Base-by-base conservation (phyloP, 78 protist genomes). In the Capsaspora owczarzaki region DNA sequence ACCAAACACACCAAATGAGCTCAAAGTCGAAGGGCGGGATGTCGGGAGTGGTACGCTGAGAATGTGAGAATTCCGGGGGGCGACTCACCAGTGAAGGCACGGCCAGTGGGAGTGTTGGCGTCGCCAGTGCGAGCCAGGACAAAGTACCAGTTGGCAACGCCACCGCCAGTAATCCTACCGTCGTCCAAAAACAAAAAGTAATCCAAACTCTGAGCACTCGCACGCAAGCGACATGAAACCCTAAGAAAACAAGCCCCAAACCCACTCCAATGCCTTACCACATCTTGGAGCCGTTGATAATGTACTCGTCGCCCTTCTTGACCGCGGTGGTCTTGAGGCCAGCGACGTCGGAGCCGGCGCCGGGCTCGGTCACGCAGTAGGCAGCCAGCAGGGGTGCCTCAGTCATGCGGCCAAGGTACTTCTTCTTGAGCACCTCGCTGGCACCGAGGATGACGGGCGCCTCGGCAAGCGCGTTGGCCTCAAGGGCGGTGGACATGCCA, bases 281-380 rank as follows among this genome's bases (percentile, higher is more conserved):
- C 79, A 82, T 86, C 81, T 89, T 86, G 71, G 8, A 0, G 27
- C 92, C 92, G 76, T 85, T 89, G 61, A 85, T 1, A 5, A 82
- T 51, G 40, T 27, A 87, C 61, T 77, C 23, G 33, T 63, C 77
- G 42, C 82, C 91, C 63, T 81, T 53, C 80, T 82, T 80, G 51
- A 10, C 70, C 29, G 92, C 93, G 8, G 71, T 79, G 47, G 88
- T 83, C 75, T 44, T 6, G 84, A 85, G 80, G 44, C 87, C 85
- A 6, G 87, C 89, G 35, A 93, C 86, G 60, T 93, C 96, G 16
- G 92, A 84, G 0, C 96, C 93, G 1, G 91, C 88, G 2, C 61
- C 79, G 49, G 95, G 91, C 61, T 92, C 95, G 4, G 90, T 81
- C 90, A 92, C 86, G 47, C 80, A 78, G 41, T 82, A 68, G 47